phyloP scores from a whole-genome alignment of 2,329 filamentous ascomycete genomes.

The Penicillium sp. region DNA sequence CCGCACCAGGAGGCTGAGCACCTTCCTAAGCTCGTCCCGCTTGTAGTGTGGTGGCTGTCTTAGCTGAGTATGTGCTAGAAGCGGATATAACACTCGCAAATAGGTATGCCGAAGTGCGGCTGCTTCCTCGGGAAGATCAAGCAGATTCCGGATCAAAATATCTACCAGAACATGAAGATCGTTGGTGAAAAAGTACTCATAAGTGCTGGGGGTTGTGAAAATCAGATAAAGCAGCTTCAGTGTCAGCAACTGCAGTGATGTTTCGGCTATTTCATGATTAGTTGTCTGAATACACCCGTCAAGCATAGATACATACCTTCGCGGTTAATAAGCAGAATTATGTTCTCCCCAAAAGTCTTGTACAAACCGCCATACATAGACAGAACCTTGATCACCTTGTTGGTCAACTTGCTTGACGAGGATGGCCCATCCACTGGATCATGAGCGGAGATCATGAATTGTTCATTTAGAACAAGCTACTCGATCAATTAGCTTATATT shows the following conservation, averaged over 20 bases:
- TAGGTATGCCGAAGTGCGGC: constrained; percentile 82
- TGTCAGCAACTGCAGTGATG: constrained; percentile 91
- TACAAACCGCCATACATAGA: constrained; percentile 77
- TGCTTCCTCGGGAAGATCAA: constrained; percentile 86
- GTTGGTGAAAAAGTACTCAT: constrained; percentile 99
- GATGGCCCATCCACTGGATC: constrained; percentile 44
- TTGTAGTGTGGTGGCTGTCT: constrained; percentile 89
- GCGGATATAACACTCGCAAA: constrained; percentile 84
- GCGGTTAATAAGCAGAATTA: constrained; percentile 91
- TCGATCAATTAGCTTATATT: neutral
- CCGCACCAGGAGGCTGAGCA: constrained; percentile 71
- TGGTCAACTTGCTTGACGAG: constrained; percentile 66
- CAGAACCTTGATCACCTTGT: constrained; percentile 89
- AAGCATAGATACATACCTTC: constrained; percentile 58
- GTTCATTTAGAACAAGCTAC: constrained; percentile 92
- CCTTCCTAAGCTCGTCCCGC: constrained; percentile 74
- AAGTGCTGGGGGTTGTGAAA: constrained; percentile 87
- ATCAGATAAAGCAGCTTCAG: constrained; percentile 92
- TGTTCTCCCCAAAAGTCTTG: constrained; percentile 95
- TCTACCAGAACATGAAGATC: constrained; percentile 92
- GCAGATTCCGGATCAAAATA: constrained; percentile 93
- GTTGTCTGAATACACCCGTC: neutral
- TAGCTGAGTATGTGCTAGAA: constrained; percentile 89
- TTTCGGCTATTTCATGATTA: constrained; percentile 61
- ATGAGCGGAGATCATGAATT: constrained; percentile 85